phyloP scores from a whole-genome alignment of 2,329 filamentous ascomycete species.

The Fusarium cicatricum region DNA sequence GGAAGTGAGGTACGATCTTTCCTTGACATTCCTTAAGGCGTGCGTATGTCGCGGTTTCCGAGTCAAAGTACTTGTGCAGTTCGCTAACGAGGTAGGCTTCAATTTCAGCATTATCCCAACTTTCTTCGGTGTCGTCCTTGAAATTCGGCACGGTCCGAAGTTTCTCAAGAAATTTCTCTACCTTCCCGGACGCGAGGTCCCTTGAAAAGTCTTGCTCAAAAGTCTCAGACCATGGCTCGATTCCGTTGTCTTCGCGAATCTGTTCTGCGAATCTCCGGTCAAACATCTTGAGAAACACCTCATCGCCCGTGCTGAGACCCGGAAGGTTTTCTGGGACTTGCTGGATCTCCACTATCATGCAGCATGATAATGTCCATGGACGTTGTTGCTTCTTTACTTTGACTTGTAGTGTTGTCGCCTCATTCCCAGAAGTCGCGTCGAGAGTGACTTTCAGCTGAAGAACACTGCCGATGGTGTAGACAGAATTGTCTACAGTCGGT shows the following conservation, averaged over 20 bases:
- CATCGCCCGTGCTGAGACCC: too few relatives aligned
- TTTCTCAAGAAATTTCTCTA: background rate
- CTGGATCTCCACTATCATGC: constrained; percentile 33
- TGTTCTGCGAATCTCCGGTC: constrained; percentile 33
- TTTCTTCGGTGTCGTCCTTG: constrained; percentile 10
- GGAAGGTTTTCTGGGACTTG: background rate
- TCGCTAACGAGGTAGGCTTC: constrained; percentile 26
- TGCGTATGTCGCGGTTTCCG: constrained; percentile 31
- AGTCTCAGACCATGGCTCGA: constrained; percentile 14
- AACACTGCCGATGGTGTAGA: too few relatives aligned
- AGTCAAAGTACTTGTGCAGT: constrained; percentile 6
- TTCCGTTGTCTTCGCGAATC: constrained; percentile 13
- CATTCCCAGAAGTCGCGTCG: too few relatives aligned
- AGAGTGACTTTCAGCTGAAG: too few relatives aligned
- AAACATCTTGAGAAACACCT: constrained; percentile 37
- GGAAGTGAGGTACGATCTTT: constrained; percentile 24
- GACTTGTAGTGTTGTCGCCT: too few relatives aligned
- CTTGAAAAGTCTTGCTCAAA: background rate
- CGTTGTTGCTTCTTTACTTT: background rate
- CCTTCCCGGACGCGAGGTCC: background rate
- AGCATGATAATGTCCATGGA: constrained; percentile 22
- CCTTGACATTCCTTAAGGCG: constrained; percentile 28
- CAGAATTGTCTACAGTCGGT: too few relatives aligned
- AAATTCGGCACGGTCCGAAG: background rate
- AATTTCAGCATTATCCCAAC: constrained; percentile 27